A percentile compares a stretch with the other conserved stretches of the same genome.
Conservation (phyloP, 2,329 filamentous ascomycete species). For the Uncinocarpus reesii region DNA sequence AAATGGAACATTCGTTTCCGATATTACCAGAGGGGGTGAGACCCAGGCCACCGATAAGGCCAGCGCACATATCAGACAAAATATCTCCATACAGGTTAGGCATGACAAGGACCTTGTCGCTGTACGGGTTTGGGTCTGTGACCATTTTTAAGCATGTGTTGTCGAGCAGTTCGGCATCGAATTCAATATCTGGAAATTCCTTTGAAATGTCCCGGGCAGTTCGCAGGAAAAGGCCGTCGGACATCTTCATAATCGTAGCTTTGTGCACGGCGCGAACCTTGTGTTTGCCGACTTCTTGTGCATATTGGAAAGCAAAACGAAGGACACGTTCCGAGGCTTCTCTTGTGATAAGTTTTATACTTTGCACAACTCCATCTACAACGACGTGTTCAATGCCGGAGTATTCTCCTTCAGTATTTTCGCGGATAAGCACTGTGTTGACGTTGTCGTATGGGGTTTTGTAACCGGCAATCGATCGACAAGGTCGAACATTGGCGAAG, state of each 20-base stretch:
- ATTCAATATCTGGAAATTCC: slow-evolving; percentile 92
- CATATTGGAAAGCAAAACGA: slow-evolving; percentile 96
- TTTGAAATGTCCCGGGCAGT: slow-evolving; percentile 77
- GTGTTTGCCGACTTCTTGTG: slow-evolving; percentile 80
- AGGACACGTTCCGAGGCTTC: slow-evolving; percentile 92
- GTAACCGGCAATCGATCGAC: slow-evolving; percentile 91
- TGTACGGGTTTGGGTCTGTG: slow-evolving; percentile 90
- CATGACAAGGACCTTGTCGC: slow-evolving; percentile 96
- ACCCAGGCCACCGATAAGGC: slow-evolving; percentile 93
- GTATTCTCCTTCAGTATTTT: slow-evolving; percentile 99
- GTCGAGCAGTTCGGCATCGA: slow-evolving; percentile 95
- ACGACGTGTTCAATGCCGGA: slow-evolving; percentile 98
- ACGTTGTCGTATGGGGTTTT: slow-evolving; percentile 98
- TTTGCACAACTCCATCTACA: slow-evolving; percentile 94
- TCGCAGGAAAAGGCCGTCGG: slow-evolving; percentile 92
- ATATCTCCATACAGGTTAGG: slow-evolving; percentile 99
- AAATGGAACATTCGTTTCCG: slow-evolving; percentile 97
- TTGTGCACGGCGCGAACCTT: slow-evolving; percentile 99
- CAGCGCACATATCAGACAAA: slow-evolving; percentile 98
- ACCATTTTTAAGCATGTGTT: slow-evolving; percentile 99
- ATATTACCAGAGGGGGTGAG: slow-evolving; percentile 98
- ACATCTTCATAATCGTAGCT: slow-evolving; percentile 99
- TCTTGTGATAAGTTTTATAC: slow-evolving; percentile 97
- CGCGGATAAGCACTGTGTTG: slow-evolving; percentile 93
- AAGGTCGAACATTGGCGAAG: slow-evolving; percentile 97